These are phyloP conservation scores for Lasiodiplodia sp. DNA, from an alignment of 2,329 filamentous ascomycete species.

Conservation along the genomic window DNA sequence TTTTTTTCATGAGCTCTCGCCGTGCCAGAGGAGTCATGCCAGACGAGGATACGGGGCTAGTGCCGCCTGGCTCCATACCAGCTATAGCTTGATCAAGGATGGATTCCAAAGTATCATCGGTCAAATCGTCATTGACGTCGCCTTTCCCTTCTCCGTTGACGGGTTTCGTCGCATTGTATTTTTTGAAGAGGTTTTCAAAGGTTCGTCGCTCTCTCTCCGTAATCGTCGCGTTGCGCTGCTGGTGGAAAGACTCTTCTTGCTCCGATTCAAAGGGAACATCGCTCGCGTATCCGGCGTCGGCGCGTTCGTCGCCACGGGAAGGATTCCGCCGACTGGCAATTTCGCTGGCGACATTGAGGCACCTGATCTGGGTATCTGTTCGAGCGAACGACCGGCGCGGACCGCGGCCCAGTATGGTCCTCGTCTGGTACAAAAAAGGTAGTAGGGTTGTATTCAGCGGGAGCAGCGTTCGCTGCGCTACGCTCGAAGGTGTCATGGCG, in stretches of 20 bases:
- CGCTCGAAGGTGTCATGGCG: conserved; percentile 6
- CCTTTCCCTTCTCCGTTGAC: not conserved
- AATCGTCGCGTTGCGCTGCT: conserved; percentile 42
- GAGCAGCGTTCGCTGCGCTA: not conserved
- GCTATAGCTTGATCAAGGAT: conserved; percentile 14
- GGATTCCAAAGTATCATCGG: conserved; percentile 13
- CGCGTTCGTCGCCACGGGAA: not conserved
- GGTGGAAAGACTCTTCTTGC: conserved; percentile 8
- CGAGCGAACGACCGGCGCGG: not conserved
- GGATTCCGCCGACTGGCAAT: conserved; percentile 3
- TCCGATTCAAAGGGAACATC: conserved; percentile 49
- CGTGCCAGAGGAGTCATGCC: not conserved
- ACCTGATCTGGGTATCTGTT: conserved; percentile 5
- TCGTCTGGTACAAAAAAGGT: conserved; percentile 77
- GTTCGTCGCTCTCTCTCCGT: conserved; percentile 45
- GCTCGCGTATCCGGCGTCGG: not conserved
- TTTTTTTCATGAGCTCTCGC: not conserved
- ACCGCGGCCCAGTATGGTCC: conserved; percentile 59
- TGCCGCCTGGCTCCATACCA: not conserved
- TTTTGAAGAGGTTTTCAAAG: conserved; percentile 34
- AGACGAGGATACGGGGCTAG: not conserved
- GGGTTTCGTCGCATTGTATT: not conserved
- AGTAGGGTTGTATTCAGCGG: conserved; percentile 53
- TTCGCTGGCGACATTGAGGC: conserved; percentile 22
- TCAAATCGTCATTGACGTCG: not conserved